Base-by-base conservation (phyloP, 192 early-diverging fungal species). In the Coemansia sp. region DNA sequence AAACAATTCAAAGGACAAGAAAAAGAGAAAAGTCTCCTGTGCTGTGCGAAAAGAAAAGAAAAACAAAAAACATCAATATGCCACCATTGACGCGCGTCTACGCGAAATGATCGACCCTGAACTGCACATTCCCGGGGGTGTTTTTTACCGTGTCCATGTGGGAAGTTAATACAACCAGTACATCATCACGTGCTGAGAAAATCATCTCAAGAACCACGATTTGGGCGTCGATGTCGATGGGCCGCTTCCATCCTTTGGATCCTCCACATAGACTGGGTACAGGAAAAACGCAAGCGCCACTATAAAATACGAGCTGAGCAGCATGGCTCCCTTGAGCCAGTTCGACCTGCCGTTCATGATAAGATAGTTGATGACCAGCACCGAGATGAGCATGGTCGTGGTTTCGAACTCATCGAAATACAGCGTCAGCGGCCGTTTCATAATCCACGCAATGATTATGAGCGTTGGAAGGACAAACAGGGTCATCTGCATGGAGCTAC, bases 291-390 rank as follows among this genome's bases (percentile, higher is more conserved):
- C 91, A 34, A 93, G 76, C 23, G 89, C 91, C 16, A 98, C 82
- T 33, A 98, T 92, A 18, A 89, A 61, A 74, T 98, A 98, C 2
- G 91, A 89, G 20, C 80, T 83, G 52, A 95, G 72, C 46, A 98
- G 69, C 91, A 97, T 92, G 12, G 86, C 81, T 33, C 94, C 96
- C 73, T 98, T 95, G 63, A 98, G 79, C 94, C 94, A 98, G 76
- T 98, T 95, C 21, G 91, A 92, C 56, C 91, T 75, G 21, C 95
- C 94, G 76, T 95, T 93, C 74, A 88, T 87, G 60, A 91, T 90
- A 60, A 92, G 73, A 67, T 90, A 92, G 74, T 90, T 91, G 56
- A 91, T 87, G 63, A 93, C 91, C n/a, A 93, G 77, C 20, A 93
- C 91, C n/a, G 89, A 85, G 36, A 95, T 90, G 63, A 98, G 93